Conservation (phyloP, 1,139 yeast genomes). For the Pichia inconspicua region DNA sequence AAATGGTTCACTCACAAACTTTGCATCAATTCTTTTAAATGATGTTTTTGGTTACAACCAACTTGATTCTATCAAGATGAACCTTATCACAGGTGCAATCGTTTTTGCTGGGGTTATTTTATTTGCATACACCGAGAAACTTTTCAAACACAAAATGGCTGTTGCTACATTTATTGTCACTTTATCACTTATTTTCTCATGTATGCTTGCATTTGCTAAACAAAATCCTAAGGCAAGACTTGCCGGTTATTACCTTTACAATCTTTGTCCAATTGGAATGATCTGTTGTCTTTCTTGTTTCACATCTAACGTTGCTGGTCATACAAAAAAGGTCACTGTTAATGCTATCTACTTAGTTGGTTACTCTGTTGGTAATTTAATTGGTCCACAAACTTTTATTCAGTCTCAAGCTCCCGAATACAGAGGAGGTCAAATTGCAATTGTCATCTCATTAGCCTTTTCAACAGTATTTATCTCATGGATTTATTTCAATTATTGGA, state of each 20-base stretch:
- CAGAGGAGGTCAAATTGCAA: slow-evolving; percentile 34
- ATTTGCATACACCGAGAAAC: slow-evolving; percentile 15
- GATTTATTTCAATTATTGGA: slow-evolving; percentile 20
- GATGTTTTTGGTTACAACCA: slow-evolving; percentile 18
- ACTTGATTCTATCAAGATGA: slow-evolving; percentile 27
- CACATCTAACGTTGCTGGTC: slow-evolving; percentile 56
- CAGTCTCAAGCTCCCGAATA: slow-evolving; percentile 38
- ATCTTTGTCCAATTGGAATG: slow-evolving; percentile 36
- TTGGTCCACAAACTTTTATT: slow-evolving; percentile 46
- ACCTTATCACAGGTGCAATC: slow-evolving; percentile 23
- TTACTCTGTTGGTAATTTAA: slow-evolving; percentile 59
- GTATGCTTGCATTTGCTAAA: slow-evolving; percentile 42
- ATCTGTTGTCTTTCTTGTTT: slow-evolving; percentile 34
- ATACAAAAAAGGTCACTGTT: slow-evolving; percentile 34
- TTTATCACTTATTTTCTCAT: slow-evolving; percentile 34
- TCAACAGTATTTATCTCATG: slow-evolving; percentile 15
- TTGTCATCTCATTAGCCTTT: slow-evolving; percentile 25
- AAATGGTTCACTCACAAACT: slow-evolving; percentile 33
- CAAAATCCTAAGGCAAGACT: slow-evolving; percentile 29
- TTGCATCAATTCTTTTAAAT: slow-evolving; percentile 21
- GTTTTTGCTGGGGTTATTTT: slow-evolving; percentile 34
- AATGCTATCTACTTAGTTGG: slow-evolving; percentile 49
- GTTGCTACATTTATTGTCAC: slow-evolving; percentile 36
- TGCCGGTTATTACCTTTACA: slow-evolving; percentile 39
- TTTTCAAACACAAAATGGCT: slow-evolving; percentile 27